Evolutionary conservation across 257 asterid genomes (phyloP).

Genomic region (Rauvolfia tetraphylla): DNA sequence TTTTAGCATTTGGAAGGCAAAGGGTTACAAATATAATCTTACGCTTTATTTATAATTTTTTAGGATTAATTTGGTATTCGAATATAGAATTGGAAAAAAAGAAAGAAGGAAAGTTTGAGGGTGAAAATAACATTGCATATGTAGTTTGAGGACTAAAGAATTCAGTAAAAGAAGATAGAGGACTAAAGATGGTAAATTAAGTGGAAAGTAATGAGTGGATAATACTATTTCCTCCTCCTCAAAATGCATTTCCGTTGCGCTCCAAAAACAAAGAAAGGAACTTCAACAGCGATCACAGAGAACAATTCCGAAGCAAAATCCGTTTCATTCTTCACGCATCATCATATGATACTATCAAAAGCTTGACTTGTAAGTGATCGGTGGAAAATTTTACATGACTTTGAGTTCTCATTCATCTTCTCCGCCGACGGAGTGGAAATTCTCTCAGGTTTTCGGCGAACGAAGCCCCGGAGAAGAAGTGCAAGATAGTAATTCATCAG

Average conservation of each 20-base stretch:
- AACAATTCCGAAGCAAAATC: background rate
- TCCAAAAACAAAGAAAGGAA: background rate
- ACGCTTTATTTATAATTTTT: too few species aligned
- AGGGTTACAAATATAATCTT: too few species aligned
- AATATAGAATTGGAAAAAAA: too few species aligned
- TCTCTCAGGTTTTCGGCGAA: slow-evolving; percentile 77
- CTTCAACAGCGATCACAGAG: background rate
- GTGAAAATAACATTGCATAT: too few species aligned
- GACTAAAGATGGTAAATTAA: too few species aligned
- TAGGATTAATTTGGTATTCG: too few species aligned
- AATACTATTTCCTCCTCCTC: background rate
- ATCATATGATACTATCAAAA: background rate
- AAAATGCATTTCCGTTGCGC: background rate
- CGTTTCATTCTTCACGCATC: background rate
- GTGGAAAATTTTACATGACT: slow-evolving; percentile 19
- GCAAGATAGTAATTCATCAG: slow-evolving; percentile 43
- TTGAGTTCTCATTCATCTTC: slow-evolving; percentile 34
- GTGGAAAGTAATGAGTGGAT: background rate
- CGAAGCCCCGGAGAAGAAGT: slow-evolving; percentile 54
- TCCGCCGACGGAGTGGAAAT: slow-evolving; percentile 55
- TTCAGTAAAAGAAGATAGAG: too few species aligned
- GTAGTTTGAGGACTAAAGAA: too few species aligned
- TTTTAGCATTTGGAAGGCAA: too few species aligned
- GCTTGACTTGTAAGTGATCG: background rate
- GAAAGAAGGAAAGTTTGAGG: too few species aligned